Evolutionary conservation across 2,329 filamentous ascomycete species (phyloP), one percentile per base, ranked within the genome.

Genomic region (Knufia petricola): DNA sequence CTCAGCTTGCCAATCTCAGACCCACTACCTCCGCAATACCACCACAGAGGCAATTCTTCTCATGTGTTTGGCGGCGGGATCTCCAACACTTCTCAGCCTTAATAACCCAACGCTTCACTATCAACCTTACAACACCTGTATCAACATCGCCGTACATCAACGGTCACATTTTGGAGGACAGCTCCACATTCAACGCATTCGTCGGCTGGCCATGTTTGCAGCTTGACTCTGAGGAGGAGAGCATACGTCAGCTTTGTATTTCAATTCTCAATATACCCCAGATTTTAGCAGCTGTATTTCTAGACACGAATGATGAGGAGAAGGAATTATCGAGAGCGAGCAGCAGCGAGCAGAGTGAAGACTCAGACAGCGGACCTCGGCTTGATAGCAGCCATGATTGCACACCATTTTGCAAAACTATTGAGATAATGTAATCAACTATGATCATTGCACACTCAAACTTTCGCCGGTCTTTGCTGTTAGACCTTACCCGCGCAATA

Each of bases 181-280:
- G 8, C 8, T 42, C 24, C 37, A 41, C 26, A 30, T 15, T 30
- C 31, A 28, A 38, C 17, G 44, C 44, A 38, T 23, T 38, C 32
- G 31, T 46, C 21, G 32, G 44, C 44, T n/a, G 44, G 44, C 44
- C 44, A 47, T 38, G 44, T 47, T 39, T 47, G 44, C 44, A 39
- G 10, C 10, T 47, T 47, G 8, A 39, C 9, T 24, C 28, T 26
- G 13, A 38, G 21, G 19, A n/a, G 20, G 7, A 21, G 17, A 24
- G 28, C 30, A 19, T 30, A 13, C 15, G 12, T 15, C 42, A n/a
- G 21, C n/a, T 21, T 19, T 21, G 10, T 34, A 20, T 24, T 46
- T 46, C 42, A 46, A 46, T 46, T 46, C 42, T 46, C 15, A 36
- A 46, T 46, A 47, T 47, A 47, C 34, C 21, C 43, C 19, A 28